These are phyloP conservation scores for Teratosphaeria viscida DNA, from an alignment of 2,329 filamentous ascomycete species.

Conservation along the genomic window DNA sequence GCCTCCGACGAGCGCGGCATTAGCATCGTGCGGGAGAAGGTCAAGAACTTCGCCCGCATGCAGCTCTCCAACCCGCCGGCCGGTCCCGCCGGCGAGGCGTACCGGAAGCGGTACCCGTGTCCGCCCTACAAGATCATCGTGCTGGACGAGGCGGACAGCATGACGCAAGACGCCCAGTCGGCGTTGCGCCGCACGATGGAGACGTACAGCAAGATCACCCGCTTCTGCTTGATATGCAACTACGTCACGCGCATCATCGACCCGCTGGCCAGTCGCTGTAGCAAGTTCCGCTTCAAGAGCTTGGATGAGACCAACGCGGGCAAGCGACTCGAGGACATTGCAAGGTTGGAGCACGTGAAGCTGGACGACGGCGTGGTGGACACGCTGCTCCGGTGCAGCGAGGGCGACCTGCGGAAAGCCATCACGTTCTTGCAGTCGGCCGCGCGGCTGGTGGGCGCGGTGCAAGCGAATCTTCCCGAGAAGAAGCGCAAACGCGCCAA, in stretches of 20 bases:
- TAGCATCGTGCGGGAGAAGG: conserved; percentile 90
- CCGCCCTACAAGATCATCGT: conserved; percentile 99
- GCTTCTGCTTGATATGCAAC: conserved; percentile 97
- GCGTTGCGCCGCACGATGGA: conserved; percentile 95
- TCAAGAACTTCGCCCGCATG: conserved; percentile 95
- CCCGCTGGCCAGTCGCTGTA: conserved; percentile 82
- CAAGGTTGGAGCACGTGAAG: conserved; percentile 62
- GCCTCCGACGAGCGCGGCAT: conserved; percentile 98
- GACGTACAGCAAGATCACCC: conserved; percentile 89
- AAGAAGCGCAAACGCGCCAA: conserved; percentile 40
- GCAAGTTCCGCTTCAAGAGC: conserved; percentile 96
- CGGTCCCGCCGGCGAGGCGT: conserved; percentile 47
- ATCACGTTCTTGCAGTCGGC: conserved; percentile 95
- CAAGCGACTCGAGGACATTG: conserved; percentile 71
- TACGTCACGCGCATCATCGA: conserved; percentile 98
- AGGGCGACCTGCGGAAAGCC: conserved; percentile 89
- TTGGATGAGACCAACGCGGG: conserved; percentile 78
- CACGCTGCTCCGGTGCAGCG: conserved; percentile 73
- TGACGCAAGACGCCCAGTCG: conserved; percentile 96
- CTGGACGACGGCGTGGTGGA: conserved; percentile 73
- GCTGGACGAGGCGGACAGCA: conserved; percentile 93
- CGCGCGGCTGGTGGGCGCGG: conserved; percentile 71
- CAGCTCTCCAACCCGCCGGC: conserved; percentile 75
- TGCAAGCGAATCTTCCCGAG: conserved; percentile 24
- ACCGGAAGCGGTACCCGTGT: conserved; percentile 66